phyloP scores from a whole-genome alignment of 2,329 filamentous ascomycete genomes.

The Xylaria sp. region DNA sequence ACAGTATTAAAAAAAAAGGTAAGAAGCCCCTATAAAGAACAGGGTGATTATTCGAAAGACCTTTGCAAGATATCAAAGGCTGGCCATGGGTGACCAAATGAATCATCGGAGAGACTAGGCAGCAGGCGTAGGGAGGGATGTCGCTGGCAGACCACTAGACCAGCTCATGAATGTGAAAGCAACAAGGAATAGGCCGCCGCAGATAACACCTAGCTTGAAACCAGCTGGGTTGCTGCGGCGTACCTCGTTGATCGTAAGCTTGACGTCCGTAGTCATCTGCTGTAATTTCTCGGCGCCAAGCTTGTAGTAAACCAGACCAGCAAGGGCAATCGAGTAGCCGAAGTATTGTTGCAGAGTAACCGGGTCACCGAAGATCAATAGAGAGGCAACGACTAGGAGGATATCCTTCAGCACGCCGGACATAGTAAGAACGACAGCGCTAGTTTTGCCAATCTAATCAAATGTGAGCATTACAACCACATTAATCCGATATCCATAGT shows the following conservation, averaged over 20 bases:
- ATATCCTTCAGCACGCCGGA: slow-evolving; percentile 79
- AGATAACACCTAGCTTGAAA: slow-evolving; percentile 40
- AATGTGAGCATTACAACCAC: slow-evolving; percentile 10
- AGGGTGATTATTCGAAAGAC: slow-evolving; percentile 28
- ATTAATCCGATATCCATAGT: background rate
- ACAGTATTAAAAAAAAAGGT: slow-evolving; percentile 29
- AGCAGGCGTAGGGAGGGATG: slow-evolving; percentile 33
- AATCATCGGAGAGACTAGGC: slow-evolving; percentile 16
- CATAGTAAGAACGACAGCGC: slow-evolving; percentile 76
- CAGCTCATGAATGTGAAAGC: slow-evolving; percentile 38
- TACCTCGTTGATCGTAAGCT: slow-evolving; percentile 36
- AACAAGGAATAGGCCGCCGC: slow-evolving; percentile 36
- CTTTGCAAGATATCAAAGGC: background rate
- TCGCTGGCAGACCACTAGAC: slow-evolving; percentile 34
- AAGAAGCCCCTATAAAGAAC: slow-evolving; percentile 34
- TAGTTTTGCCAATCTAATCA: slow-evolving; percentile 73
- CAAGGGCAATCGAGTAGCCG: slow-evolving; percentile 71
- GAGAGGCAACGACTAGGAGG: slow-evolving; percentile 73
- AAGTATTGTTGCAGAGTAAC: slow-evolving; percentile 74
- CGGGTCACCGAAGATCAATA: slow-evolving; percentile 73
- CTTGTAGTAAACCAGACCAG: slow-evolving; percentile 48
- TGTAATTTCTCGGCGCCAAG: slow-evolving; percentile 45
- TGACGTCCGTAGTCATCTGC: slow-evolving; percentile 40
- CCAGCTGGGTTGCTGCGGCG: slow-evolving; percentile 40
- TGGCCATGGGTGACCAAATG: no score